A percentile compares a stretch with the other conserved stretches of the same genome.
Conservation (phyloP, 2,329 filamentous ascomycete species). For the Trichoderma brevicompactum region DNA sequence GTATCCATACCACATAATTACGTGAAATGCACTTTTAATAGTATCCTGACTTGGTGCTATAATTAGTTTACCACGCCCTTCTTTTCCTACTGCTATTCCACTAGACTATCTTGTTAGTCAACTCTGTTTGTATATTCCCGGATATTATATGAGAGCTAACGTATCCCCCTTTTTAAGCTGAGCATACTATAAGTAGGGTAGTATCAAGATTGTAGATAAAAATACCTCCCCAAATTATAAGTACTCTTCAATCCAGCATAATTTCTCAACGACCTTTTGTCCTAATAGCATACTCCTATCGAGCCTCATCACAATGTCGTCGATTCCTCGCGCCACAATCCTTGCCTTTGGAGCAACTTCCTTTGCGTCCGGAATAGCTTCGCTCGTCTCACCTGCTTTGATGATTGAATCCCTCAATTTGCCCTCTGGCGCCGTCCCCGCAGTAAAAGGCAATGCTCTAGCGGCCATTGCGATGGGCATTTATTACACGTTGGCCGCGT, state of each 20-base stretch:
- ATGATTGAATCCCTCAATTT: background rate
- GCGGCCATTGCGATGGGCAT: slow-evolving; percentile 41
- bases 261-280: no score
- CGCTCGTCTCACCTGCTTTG: background rate
- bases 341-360: background rate
- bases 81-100: background rate
- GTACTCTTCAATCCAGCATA: no score
- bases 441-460: slow-evolving; percentile 33
- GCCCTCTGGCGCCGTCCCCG: background rate
- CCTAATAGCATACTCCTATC: no score
- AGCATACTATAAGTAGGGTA: background rate
- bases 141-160: background rate
- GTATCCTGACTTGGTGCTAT: background rate
- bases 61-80: background rate
- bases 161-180: background rate
- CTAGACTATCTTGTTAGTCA: background rate
- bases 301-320: background rate
- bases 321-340: background rate
- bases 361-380: background rate
- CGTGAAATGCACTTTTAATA: background rate
- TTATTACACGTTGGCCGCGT: slow-evolving; percentile 41
- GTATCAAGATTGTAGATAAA: background rate
- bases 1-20: no score
- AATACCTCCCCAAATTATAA: no score
- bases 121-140: background rate